phyloP scores from a whole-genome alignment of 2,329 filamentous ascomycete genomes.

The Thielaviopsis punctulata region DNA sequence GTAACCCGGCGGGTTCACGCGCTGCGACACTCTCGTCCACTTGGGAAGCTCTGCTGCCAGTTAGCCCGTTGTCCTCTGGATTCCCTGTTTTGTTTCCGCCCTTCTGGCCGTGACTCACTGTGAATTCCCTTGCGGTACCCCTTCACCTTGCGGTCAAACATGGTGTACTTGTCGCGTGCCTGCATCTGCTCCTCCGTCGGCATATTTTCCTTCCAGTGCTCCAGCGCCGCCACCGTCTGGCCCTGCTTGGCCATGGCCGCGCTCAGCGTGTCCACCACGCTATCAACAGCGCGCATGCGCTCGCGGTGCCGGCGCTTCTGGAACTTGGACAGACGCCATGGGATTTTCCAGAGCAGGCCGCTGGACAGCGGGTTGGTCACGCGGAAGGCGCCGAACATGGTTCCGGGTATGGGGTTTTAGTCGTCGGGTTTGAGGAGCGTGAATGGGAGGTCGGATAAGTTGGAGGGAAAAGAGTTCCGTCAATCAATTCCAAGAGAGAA shows the following conservation, averaged over 20 bases:
- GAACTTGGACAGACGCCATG: slow-evolving; percentile 82
- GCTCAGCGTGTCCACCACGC: slow-evolving; percentile 69
- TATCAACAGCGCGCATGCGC: slow-evolving; percentile 71
- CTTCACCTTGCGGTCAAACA: slow-evolving; percentile 94
- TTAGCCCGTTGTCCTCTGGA: neutral
- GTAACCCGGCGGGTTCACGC: slow-evolving; percentile 88
- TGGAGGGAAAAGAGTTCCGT: too few relatives aligned
- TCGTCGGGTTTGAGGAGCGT: neutral
- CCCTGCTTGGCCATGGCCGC: slow-evolving; percentile 59
- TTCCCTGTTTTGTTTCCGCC: too few relatives aligned
- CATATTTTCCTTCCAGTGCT: slow-evolving; percentile 92
- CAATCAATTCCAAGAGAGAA: too few relatives aligned
- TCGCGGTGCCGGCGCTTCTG: slow-evolving; percentile 79
- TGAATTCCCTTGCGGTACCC: slow-evolving; percentile 93
- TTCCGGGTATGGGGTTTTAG: slow-evolving; percentile 10
- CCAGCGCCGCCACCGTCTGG: slow-evolving; percentile 56
- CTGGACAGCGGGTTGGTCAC: slow-evolving; percentile 58
- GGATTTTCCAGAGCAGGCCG: slow-evolving; percentile 89
- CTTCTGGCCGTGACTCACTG: too few relatives aligned
- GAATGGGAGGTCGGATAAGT: neutral
- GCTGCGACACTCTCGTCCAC: slow-evolving; percentile 90
- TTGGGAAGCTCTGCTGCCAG: slow-evolving; percentile 52
- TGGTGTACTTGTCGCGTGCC: slow-evolving; percentile 90
- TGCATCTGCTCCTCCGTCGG: slow-evolving; percentile 90
- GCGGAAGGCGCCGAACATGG: slow-evolving; percentile 74